These are phyloP conservation scores for Hypoxylon sp. DNA, from an alignment of 2,329 filamentous ascomycete species.

Conservation along the genomic window DNA sequence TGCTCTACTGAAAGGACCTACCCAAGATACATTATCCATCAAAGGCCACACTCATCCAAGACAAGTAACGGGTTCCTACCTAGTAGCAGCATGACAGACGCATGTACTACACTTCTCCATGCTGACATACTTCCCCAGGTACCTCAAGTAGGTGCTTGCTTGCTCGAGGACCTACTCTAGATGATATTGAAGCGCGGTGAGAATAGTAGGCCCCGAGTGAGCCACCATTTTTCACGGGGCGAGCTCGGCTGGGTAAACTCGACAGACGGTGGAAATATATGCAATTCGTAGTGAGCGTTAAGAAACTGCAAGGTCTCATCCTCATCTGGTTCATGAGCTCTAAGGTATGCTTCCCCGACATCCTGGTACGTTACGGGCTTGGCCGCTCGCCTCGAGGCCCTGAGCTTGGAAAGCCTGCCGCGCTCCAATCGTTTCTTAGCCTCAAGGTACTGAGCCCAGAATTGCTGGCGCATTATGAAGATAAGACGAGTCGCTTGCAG, in stretches of 20 bases:
- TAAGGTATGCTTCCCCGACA: conserved; percentile 10
- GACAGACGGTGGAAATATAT: neutral
- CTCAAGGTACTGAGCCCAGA: conserved; percentile 4
- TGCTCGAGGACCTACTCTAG: neutral
- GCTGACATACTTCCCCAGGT: too few species aligned
- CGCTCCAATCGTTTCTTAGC: conserved; percentile 2
- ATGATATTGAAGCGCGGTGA: conserved; percentile 9
- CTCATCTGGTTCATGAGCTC: conserved; percentile 1
- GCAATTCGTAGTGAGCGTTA: neutral
- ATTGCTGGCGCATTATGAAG: neutral
- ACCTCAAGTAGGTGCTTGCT: too few species aligned
- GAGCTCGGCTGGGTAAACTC: conserved; percentile 6
- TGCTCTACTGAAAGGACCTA: neutral
- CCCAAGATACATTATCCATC: too few species aligned
- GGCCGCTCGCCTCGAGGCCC: neutral
- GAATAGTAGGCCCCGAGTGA: neutral
- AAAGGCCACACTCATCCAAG: too few species aligned
- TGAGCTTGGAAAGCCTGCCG: neutral
- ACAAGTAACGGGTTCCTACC: too few species aligned
- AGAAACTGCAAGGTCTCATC: neutral
- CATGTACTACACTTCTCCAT: too few species aligned
- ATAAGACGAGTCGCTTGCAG: neutral
- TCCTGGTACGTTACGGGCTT: neutral
- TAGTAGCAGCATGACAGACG: too few species aligned
- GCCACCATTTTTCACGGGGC: conserved; percentile 2